Conservation (phyloP, 306 rosid species). For the Cotoneaster glaucophyllus region DNA sequence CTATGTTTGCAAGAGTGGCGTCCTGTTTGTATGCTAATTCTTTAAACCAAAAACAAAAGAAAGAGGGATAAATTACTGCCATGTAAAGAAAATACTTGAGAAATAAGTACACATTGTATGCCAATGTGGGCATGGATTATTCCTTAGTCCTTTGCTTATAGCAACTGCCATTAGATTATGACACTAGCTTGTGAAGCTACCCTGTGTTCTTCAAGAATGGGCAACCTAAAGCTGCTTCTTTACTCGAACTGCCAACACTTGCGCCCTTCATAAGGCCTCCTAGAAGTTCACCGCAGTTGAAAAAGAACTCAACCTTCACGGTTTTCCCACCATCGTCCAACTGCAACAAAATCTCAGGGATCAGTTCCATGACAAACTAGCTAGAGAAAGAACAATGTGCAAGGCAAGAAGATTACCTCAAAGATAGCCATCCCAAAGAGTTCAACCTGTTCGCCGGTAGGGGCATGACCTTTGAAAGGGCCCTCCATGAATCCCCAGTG, state of each 20-base stretch:
- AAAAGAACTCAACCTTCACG: slow-evolving; percentile 64
- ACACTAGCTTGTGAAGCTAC: slow-evolving; percentile 5
- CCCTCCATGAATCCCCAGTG: slow-evolving; percentile 81
- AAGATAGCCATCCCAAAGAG: slow-evolving; percentile 48
- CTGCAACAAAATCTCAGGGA: slow-evolving; percentile 16
- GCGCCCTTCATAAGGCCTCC: slow-evolving; percentile 54
- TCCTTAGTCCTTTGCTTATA: not conserved
- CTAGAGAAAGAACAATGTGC: not conserved
- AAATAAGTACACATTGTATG: not conserved
- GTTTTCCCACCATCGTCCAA: slow-evolving; percentile 44
- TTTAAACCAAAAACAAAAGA: too few relatives aligned
- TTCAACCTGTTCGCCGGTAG: slow-evolving; percentile 47
- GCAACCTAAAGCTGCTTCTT: slow-evolving; percentile 34
- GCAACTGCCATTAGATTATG: not conserved
- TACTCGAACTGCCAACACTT: slow-evolving; percentile 20
- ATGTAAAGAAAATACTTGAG: not conserved
- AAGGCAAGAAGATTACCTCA: slow-evolving; percentile 19
- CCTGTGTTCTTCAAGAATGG: slow-evolving; percentile 41
- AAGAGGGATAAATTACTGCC: not conserved
- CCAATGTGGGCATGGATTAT: not conserved
- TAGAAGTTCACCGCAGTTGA: slow-evolving; percentile 53
- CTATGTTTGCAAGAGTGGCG: not conserved
- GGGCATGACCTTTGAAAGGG: slow-evolving; percentile 57
- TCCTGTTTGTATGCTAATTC: too few relatives aligned
- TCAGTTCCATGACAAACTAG: not conserved